Percentiles rank a stretch among this genome's conserved stretches.
These are phyloP conservation scores for Cupressus sempervirens DNA, from an alignment of 75 land plant species.

Conservation along the genomic window DNA sequence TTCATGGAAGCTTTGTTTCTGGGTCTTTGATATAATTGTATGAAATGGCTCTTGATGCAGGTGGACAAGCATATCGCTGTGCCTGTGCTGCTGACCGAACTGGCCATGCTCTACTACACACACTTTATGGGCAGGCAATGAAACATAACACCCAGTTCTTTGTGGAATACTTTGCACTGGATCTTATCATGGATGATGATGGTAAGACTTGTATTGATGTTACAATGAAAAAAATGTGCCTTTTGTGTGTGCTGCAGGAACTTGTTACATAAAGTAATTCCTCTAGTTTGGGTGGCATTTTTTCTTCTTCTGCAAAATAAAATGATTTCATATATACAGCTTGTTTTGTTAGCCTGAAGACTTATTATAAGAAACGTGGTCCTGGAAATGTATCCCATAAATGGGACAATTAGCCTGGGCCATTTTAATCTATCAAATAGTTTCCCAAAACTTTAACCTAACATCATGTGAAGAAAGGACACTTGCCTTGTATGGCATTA, in stretches of 20 bases:
- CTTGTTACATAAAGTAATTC: neutral
- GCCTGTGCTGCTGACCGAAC: constrained; percentile 99
- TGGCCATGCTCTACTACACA: constrained; percentile 93
- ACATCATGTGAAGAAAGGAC: neutral
- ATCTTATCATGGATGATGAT: constrained; percentile 75
- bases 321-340: neutral
- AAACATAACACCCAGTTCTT: constrained; percentile 97
- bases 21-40: neutral
- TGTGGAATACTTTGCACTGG: constrained; percentile 98
- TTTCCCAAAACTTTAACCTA: neutral
- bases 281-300: neutral
- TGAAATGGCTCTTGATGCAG: constrained; percentile 28
- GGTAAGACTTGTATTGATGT: constrained; percentile 41
- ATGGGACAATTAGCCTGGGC: neutral
- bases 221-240: neutral
- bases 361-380: neutral
- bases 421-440: neutral
- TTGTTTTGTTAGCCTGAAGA: neutral
- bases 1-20: neutral
- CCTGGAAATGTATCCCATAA: neutral
- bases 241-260: neutral
- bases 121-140: constrained; percentile 98
- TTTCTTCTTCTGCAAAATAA: neutral
- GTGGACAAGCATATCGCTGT: constrained; percentile 99
- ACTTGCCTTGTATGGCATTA: neutral